Evolutionary conservation across 805 yeast species (phyloP).

Genomic region (Spathaspora hagerdaliae): DNA sequence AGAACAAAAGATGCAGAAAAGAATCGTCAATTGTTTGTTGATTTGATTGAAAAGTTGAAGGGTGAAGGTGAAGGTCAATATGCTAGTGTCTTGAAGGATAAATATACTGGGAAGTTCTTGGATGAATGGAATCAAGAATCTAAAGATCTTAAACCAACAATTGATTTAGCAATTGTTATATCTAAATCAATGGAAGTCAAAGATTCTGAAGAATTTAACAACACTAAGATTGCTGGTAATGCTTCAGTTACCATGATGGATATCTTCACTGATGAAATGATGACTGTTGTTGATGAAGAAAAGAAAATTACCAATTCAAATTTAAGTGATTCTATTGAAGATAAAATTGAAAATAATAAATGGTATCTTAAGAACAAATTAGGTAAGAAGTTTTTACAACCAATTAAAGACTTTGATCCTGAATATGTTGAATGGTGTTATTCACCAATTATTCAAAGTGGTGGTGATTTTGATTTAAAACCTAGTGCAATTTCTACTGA

Average conservation of each 20-base stretch:
- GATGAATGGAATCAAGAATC: conserved; percentile 63
- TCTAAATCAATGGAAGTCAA: conserved; percentile 59
- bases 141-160: conserved; percentile 29
- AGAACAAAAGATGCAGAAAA: conserved; percentile 81
- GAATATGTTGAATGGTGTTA: conserved; percentile 88
- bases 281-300: conserved; percentile 83
- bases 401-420: conserved; percentile 59
- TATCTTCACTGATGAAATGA: conserved; percentile 82
- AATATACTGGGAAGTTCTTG: conserved; percentile 78
- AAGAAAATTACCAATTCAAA: conserved; percentile 66
- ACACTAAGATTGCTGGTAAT: conserved; percentile 66
- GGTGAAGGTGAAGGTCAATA: conserved; percentile 24
- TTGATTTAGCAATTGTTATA: conserved; percentile 53
- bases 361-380: conserved; percentile 53
- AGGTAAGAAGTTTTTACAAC: conserved; percentile 53
- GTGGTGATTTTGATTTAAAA: conserved; percentile 76
- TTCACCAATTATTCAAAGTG: conserved; percentile 86
- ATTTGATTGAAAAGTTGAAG: conserved; percentile 48
- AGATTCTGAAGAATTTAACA: conserved; percentile 71
- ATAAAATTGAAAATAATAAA: conserved; percentile 69
- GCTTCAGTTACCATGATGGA: conserved; percentile 78
- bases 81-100: conserved; percentile 74
- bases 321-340: conserved; percentile 72
- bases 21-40: conserved; percentile 60
- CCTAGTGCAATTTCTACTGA: conserved; percentile 78